Conservation (phyloP, 2,329 filamentous ascomycete genomes). For the Ambrosiella xylebori region DNA sequence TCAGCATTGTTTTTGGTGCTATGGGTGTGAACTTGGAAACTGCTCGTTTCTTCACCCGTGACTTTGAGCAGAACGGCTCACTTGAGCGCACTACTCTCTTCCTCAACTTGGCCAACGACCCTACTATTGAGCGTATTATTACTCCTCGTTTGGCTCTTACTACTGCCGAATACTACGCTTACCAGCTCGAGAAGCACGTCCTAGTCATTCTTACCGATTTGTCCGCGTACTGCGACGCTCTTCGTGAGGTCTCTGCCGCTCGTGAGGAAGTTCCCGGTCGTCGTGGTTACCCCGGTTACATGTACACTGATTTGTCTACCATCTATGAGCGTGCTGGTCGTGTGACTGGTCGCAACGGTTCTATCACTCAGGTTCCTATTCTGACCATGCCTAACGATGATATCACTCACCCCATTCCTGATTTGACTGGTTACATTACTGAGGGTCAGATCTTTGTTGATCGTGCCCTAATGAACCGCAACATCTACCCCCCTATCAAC, state of each 20-base stretch:
- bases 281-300: slow-evolving; percentile 99
- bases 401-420: slow-evolving; percentile 96
- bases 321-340: slow-evolving; percentile 98
- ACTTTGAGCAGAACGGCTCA: slow-evolving; percentile 98
- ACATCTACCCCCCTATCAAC: slow-evolving; percentile 97
- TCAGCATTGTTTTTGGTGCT: slow-evolving; percentile 97
- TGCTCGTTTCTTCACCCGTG: slow-evolving; percentile 90
- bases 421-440: slow-evolving; percentile 97
- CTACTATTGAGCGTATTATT: slow-evolving; percentile 99
- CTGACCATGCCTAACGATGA: slow-evolving; percentile 99
- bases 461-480: slow-evolving; percentile 84
- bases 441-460: slow-evolving; percentile 98
- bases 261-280: slow-evolving; percentile 98
- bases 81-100: slow-evolving; percentile 95
- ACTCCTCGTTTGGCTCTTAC: slow-evolving; percentile 95
- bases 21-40: slow-evolving; percentile 99
- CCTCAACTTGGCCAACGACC: slow-evolving; percentile 97
- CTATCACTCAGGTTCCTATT: slow-evolving; percentile 97
- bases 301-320: slow-evolving; percentile 99
- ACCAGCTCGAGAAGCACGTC: slow-evolving; percentile 99
- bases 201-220: slow-evolving; percentile 96
- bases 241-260: slow-evolving; percentile 94
- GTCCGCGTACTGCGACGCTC: slow-evolving; percentile 93
- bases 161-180: slow-evolving; percentile 98
- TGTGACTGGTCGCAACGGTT: slow-evolving; percentile 91